Evolutionary conservation across 2,329 filamentous ascomycete genomes (phyloP).

Genomic region (Zasmidium cellare): DNA sequence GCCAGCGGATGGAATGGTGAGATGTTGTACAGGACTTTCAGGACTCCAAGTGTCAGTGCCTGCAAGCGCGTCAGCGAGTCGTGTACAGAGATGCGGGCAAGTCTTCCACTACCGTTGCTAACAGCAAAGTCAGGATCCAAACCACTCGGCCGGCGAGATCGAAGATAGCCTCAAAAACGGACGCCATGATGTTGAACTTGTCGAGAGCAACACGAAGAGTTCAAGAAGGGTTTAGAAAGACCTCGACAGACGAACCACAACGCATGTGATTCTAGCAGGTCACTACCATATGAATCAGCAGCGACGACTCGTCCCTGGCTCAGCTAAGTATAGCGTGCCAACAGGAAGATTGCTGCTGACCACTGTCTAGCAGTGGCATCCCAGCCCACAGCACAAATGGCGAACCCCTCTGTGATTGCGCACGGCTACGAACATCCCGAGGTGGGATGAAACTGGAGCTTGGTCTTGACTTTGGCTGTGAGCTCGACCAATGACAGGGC

Average conservation of each 20-base stretch:
- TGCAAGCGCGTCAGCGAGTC: background rate
- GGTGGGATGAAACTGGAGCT: background rate
- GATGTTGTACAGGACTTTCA: conserved; percentile 22
- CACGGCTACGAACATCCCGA: background rate
- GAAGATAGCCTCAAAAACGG: background rate
- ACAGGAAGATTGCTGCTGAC: background rate
- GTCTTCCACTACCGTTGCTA: background rate
- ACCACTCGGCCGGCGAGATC: background rate
- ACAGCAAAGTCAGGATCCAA: background rate
- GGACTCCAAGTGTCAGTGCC: background rate
- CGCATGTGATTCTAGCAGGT: background rate
- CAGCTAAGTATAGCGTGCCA: background rate
- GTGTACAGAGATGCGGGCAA: background rate
- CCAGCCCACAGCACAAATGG: too few relatives aligned
- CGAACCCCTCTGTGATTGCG: too few relatives aligned
- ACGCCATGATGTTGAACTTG: background rate
- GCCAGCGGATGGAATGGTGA: conserved; percentile 25
- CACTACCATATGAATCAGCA: background rate
- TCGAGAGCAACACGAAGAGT: background rate
- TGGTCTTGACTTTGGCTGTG: background rate
- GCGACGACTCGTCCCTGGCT: background rate
- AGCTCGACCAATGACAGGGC: background rate
- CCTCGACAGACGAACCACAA: background rate
- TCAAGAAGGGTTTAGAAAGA: background rate
- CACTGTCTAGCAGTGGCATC: too few relatives aligned